Percentiles rank a stretch among this genome's conserved stretches.
Conservation (phyloP, 257 asterid genomes). For the Solanum chilense region DNA sequence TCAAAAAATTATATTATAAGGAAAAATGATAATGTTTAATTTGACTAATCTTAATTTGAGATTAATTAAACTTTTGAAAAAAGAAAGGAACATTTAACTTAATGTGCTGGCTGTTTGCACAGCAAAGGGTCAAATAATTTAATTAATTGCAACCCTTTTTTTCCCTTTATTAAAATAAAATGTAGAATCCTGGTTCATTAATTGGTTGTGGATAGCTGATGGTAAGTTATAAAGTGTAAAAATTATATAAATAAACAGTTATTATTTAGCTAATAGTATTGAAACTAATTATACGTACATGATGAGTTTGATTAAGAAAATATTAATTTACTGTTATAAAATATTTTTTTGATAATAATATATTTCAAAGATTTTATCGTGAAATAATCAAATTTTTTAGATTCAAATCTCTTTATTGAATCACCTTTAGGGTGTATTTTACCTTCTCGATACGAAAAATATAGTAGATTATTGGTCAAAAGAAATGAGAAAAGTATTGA, state of each 20-base stretch:
- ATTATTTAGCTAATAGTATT: no score
- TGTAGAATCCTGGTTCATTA: background rate
- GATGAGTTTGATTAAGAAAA: no score
- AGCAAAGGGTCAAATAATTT: background rate
- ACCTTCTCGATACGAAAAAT: no score
- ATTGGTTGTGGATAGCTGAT: background rate
- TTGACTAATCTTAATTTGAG: background rate
- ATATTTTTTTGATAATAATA: no score
- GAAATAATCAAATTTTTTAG: accelerated
- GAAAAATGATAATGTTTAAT: background rate
- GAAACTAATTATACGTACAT: no score
- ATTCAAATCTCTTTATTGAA: accelerated
- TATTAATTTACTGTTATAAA: no score
- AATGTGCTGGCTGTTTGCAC: background rate
- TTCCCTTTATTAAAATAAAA: background rate
- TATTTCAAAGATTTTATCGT: no score
- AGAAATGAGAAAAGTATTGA: background rate
- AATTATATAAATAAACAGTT: no score
- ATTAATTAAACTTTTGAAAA: background rate
- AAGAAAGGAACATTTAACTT: background rate
- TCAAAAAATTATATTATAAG: background rate
- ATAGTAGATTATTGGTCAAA: background rate
- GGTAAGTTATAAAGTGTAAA: no score
- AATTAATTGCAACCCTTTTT: background rate
- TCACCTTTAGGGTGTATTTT: accelerated